Evolutionary conservation across 257 asterid species (phyloP), one percentile per base, ranked within the genome.

Genomic region (Solanum chilense): DNA sequence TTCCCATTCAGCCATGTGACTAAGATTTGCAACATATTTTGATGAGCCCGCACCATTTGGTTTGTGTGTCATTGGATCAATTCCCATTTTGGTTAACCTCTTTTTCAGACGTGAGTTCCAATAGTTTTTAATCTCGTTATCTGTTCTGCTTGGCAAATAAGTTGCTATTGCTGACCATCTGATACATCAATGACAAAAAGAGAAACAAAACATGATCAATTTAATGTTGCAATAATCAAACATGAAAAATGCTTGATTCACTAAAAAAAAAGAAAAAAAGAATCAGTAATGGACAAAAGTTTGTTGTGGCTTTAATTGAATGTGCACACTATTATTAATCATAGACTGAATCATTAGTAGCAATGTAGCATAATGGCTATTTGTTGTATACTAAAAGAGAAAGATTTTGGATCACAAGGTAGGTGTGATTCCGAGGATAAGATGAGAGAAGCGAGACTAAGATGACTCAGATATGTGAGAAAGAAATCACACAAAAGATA

Each of bases 1-100:
- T 64, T 90, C 92, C 91, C 92, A 90, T 20, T 90, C 91, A 42
- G 90, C 92, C 87, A 89, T 87, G 31, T 90, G 92, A 85, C 88
- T 83, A 31, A 89, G 89, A 27, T 89, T 89, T 27, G 89, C 89
- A 12, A 88, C 88, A 47, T 87, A 83, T 41, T 89, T 89, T 7
- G 80, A 75, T 4, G 88, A 83, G n/a, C 68, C 27, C 20, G 7
- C 75, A 13, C 78, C 84, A 27, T 87, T 85, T 35, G 89, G 91
- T 58, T 85, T 90, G 16, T 90, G 91, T 20, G 91, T 90, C 80
- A 85, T 45, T 3, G 91, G 91, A 76, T 90, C 91, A 25, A 87
- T 89, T 15, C 89, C 91, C 92, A 89, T 86, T 74, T 86, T 90
- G 7, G 85, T 81, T 58, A 90, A 82, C 23, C 89, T 89, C 77